Percentiles rank a stretch among this genome's conserved stretches.
phyloP scores from a whole-genome alignment of 1,284 basidiomycete genomes.

The Pascua sp. region DNA sequence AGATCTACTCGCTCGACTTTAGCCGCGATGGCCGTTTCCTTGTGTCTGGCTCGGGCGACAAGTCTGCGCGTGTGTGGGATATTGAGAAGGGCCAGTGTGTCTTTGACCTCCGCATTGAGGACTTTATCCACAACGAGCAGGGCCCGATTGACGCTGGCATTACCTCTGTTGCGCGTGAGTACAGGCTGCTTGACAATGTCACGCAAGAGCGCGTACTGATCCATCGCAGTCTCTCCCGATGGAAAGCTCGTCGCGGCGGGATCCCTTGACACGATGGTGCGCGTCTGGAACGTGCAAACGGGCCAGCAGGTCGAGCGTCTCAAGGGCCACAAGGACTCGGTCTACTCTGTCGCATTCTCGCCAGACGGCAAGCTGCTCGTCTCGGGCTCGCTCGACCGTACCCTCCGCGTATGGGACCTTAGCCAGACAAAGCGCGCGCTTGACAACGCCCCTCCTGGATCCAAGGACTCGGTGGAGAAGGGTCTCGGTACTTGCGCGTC shows the following conservation, averaged over 20 bases:
- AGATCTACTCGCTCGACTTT: conserved; percentile 88
- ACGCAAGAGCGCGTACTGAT: background rate
- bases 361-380: conserved; percentile 73
- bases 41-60: conserved; percentile 85
- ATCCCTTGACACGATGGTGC: conserved; percentile 74
- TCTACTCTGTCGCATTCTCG: conserved; percentile 80
- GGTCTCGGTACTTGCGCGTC: conserved; percentile 62
- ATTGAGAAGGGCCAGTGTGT: conserved; percentile 61
- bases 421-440: conserved; percentile 41
- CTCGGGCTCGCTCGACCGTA: conserved; percentile 80
- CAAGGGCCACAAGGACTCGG: conserved; percentile 75
- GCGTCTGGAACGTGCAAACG: conserved; percentile 78
- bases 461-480: conserved; percentile 45
- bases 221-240: conserved; percentile 67
- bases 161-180: conserved; percentile 54
- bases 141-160: conserved; percentile 69
- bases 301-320: conserved; percentile 70
- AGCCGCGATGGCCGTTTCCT: conserved; percentile 74
- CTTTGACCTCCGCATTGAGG: conserved; percentile 52
- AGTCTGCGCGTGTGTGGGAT: conserved; percentile 86
- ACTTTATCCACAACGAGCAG: conserved; percentile 52
- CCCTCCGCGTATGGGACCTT: conserved; percentile 83
- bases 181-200: too few species aligned
- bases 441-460: conserved; percentile 26
- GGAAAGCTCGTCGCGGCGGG: conserved; percentile 78